A percentile compares a stretch with the other conserved stretches of the same genome.
phyloP scores from a whole-genome alignment of 805 yeast species.

The Cyberlindnera xylosilytica region DNA sequence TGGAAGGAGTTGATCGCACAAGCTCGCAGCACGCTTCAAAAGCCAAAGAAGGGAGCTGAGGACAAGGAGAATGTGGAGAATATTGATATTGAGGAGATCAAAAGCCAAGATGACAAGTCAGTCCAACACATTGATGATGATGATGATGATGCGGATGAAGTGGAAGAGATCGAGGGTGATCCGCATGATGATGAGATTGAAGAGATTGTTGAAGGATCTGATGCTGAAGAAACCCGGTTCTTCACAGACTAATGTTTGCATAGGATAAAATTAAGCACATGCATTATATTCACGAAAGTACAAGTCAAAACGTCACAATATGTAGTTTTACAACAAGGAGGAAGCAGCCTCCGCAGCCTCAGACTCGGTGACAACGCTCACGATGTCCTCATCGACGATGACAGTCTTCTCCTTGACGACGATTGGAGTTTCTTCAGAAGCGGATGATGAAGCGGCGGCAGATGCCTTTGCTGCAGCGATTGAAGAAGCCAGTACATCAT shows the following conservation, averaged over 20 bases:
- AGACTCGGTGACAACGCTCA: conserved; percentile 15
- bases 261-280: neutral
- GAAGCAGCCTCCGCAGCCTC: conserved; percentile 2
- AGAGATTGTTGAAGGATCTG: neutral
- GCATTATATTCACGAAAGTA: neutral
- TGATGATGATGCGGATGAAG: no score
- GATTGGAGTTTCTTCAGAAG: conserved; percentile 1
- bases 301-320: no score
- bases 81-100: neutral
- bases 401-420: conserved; percentile 9
- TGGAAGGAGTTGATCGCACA: conserved; percentile 24
- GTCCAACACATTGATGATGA: no score
- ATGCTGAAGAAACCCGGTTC: neutral
- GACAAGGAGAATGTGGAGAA: neutral
- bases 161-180: no score
- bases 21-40: no score
- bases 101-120: no score
- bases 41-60: neutral
- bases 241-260: neutral
- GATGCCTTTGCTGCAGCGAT: no score
- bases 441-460: neutral
- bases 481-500: neutral
- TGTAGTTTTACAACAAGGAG: neutral
- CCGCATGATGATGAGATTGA: neutral
- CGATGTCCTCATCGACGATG: conserved; percentile 25